Conservation (phyloP, 805 yeast species). For the Wickerhamomyces bisporus region DNA sequence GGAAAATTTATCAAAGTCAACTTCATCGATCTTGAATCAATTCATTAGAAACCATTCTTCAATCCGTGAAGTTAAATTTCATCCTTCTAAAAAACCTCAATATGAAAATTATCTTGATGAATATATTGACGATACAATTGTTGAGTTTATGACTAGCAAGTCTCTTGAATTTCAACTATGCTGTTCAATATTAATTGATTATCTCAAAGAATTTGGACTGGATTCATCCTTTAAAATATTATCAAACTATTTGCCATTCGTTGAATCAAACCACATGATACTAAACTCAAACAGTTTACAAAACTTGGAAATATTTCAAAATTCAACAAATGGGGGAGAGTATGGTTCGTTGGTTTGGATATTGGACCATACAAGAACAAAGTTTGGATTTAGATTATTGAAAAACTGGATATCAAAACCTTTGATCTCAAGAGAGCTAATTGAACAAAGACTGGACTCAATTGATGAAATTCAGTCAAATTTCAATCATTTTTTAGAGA, state of each 20-base stretch:
- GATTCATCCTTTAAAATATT: slow-evolving; percentile 48
- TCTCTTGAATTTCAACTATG: slow-evolving; percentile 28
- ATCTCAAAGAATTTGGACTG: slow-evolving; percentile 61
- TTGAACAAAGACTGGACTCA: slow-evolving; percentile 61
- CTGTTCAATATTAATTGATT: slow-evolving; percentile 42
- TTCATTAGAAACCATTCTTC: slow-evolving; percentile 3
- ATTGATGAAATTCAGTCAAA: slow-evolving; percentile 41
- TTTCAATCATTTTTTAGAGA: slow-evolving; percentile 34
- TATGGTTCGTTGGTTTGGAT: slow-evolving; percentile 77
- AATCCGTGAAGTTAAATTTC: background rate
- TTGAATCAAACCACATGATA: slow-evolving; percentile 42
- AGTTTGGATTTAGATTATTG: slow-evolving; percentile 66
- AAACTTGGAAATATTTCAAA: slow-evolving; percentile 70
- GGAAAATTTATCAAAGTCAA: slow-evolving; percentile 28
- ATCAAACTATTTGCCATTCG: slow-evolving; percentile 49
- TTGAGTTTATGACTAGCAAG: slow-evolving; percentile 23
- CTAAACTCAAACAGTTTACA: slow-evolving; percentile 61
- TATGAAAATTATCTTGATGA: slow-evolving; percentile 14
- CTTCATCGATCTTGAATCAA: slow-evolving; percentile 16
- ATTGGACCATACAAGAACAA: slow-evolving; percentile 73
- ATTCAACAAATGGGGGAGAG: slow-evolving; percentile 48
- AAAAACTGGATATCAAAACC: slow-evolving; percentile 76
- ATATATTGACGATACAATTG: slow-evolving; percentile 16
- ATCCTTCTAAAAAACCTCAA: slow-evolving; percentile 6
- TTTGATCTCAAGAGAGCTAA: slow-evolving; percentile 44